Percentiles rank a stretch among this genome's conserved stretches.
These are phyloP conservation scores for Botrytis fragariae DNA, from an alignment of 2,329 filamentous ascomycete species.

Conservation along the genomic window DNA sequence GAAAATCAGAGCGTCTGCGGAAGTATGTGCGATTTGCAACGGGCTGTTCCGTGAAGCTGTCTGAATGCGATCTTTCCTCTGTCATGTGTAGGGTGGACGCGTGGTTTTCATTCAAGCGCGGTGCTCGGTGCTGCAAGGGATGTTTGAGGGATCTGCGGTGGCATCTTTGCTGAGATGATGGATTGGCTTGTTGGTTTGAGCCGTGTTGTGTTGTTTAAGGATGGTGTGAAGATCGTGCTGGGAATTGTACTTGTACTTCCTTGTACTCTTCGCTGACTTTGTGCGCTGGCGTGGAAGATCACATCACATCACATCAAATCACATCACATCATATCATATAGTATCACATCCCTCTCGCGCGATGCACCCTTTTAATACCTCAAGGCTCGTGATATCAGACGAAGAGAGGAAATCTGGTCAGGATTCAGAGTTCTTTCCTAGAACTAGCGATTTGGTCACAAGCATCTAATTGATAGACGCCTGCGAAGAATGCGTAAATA, in stretches of 20 bases:
- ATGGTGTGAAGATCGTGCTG: background rate
- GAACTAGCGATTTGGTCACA: background rate
- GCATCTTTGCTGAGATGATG: background rate
- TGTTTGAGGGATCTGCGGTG: background rate
- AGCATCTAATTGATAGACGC: background rate
- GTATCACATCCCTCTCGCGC: background rate
- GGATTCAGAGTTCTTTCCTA: background rate
- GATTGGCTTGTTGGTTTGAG: background rate
- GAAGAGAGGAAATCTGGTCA: background rate
- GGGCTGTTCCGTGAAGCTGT: background rate
- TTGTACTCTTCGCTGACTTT: background rate
- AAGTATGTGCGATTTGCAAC: background rate
- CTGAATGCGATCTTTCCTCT: background rate
- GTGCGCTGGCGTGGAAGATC: background rate
- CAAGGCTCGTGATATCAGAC: background rate
- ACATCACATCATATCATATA: background rate
- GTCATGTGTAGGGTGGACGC: no score
- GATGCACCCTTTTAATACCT: background rate
- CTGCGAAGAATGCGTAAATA: rapidly evolving
- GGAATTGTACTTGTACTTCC: background rate
- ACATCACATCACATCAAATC: no score
- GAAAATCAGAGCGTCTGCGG: no score
- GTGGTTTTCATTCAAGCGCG: background rate
- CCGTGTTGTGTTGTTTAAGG: background rate
- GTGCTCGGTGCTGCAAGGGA: background rate